A percentile compares a stretch with the other conserved stretches of the same genome.
Evolutionary conservation across 2,329 filamentous ascomycete species (phyloP).

Genomic region (Bipolaris gigantea): DNA sequence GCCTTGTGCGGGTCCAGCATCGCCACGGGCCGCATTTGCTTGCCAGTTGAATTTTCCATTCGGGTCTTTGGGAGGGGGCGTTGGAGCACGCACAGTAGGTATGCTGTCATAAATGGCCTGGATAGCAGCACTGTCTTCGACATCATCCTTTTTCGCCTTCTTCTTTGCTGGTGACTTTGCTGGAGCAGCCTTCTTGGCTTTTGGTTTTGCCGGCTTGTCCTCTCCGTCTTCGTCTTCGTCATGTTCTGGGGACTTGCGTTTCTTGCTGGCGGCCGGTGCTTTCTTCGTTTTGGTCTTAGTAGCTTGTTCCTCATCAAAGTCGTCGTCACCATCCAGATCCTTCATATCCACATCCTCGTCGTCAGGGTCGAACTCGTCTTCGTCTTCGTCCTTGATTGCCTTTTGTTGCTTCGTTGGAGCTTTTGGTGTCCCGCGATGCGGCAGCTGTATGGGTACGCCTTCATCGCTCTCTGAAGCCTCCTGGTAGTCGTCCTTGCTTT

Average conservation of each 20-base stretch:
- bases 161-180: slow-evolving; percentile 59
- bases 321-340: slow-evolving; percentile 51
- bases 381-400: slow-evolving; percentile 45
- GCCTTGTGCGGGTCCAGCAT: slow-evolving; percentile 64
- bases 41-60: slow-evolving; percentile 79
- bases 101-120: slow-evolving; percentile 88
- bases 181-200: slow-evolving; percentile 40
- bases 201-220: slow-evolving; percentile 60
- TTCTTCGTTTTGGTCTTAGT: slow-evolving; percentile 47
- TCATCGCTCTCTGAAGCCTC: slow-evolving; percentile 49
- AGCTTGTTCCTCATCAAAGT: slow-evolving; percentile 48
- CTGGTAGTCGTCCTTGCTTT: slow-evolving; percentile 70
- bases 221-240: slow-evolving; percentile 58
- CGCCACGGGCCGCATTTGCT: slow-evolving; percentile 58
- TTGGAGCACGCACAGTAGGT: slow-evolving; percentile 77
- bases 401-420: slow-evolving; percentile 51
- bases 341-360: slow-evolving; percentile 58
- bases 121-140: slow-evolving; percentile 69
- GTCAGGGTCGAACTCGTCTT: slow-evolving; percentile 46
- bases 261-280: slow-evolving; percentile 45
- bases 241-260: slow-evolving; percentile 60
- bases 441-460: slow-evolving; percentile 31
- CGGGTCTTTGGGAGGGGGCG: slow-evolving; percentile 72
- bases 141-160: slow-evolving; percentile 66
- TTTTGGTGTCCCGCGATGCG: slow-evolving; percentile 43